Percentiles rank a stretch among this genome's conserved stretches.
Evolutionary conservation across 2,329 filamentous ascomycete species (phyloP).

Genomic region (Pseudonectria foliicola): DNA sequence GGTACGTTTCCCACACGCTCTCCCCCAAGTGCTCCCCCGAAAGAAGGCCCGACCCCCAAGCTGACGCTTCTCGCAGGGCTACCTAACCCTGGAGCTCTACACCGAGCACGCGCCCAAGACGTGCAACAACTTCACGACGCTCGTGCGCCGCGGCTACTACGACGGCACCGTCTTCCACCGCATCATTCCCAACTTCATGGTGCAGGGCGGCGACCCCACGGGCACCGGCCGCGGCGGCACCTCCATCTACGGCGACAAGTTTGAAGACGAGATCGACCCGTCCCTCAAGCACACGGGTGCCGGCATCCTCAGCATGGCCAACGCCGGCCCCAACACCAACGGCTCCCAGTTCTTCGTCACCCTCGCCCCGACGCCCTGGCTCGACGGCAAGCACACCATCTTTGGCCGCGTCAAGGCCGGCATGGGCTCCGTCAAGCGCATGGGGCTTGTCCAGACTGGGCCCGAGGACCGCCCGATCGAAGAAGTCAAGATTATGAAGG

Average conservation of each 20-base stretch:
- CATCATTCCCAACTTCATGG: slow-evolving; percentile 93
- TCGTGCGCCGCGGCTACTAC: slow-evolving; percentile 81
- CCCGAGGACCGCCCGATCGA: slow-evolving; percentile 73
- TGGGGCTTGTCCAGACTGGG: slow-evolving; percentile 82
- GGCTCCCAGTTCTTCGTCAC: slow-evolving; percentile 96
- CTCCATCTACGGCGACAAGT: slow-evolving; percentile 88
- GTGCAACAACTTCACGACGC: slow-evolving; percentile 79
- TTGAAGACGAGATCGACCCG: slow-evolving; percentile 81
- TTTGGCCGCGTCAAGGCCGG: slow-evolving; percentile 86
- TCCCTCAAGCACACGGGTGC: slow-evolving; percentile 85
- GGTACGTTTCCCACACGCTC: slow-evolving; percentile 45
- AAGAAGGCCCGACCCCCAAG: too few species aligned
- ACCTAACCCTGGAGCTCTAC: slow-evolving; percentile 85
- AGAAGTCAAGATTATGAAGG: slow-evolving; percentile 72
- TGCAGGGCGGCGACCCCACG: slow-evolving; percentile 90
- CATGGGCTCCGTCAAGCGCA: slow-evolving; percentile 73
- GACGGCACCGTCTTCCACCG: slow-evolving; percentile 82
- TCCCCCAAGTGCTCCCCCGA: not conserved
- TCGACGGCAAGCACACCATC: slow-evolving; percentile 95
- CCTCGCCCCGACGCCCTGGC: slow-evolving; percentile 86
- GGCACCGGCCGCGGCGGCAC: slow-evolving; percentile 84
- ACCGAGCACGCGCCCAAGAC: slow-evolving; percentile 79
- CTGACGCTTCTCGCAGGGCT: slow-evolving; percentile 49
- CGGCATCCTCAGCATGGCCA: slow-evolving; percentile 94
- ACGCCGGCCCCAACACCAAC: slow-evolving; percentile 87